Evolutionary conservation across 352 stramenopile species (phyloP), one percentile per base, ranked within the genome.

Genomic region (Pythium sp.): DNA sequence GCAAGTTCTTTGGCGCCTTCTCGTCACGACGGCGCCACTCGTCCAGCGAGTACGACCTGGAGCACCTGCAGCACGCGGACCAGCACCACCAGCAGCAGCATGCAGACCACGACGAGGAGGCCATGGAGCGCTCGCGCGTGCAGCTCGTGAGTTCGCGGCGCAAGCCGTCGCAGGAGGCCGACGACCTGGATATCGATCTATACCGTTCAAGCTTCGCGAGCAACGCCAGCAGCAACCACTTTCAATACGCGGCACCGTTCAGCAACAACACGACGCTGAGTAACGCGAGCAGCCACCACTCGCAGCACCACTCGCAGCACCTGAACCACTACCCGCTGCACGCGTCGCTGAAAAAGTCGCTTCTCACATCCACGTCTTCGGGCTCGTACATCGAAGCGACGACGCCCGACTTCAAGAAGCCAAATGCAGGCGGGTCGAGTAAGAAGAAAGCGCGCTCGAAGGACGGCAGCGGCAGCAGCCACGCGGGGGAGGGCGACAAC

Each of bases 111-210:
- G 54, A 58, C 49, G 58, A 63, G 58, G 15, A 70, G n/a, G 61
- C 20, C 11, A 63, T 62, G 30, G 62, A 80, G 56, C 78, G 72
- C 20, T 80, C 80, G 11, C 80, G 80, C 9, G 80, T 88, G n/a
- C 67, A 79, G 41, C 76, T 82, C 18, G 76, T 88, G 49, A 82
- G 74, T 6, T 70, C 72, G 60, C 78, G 80, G 9, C 60, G 80
- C 56, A 74, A 78, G 18, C 80, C 70, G 9, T 86, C 80, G 9
- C 49, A 58, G 30, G 75, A 79, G 47, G 71, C 75, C 47, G 58
- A 61, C 51, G 74, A 78, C 43, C 64, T 82, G 43, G 70, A 72
- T 18, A 28, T 69, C 51, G 72, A 81, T 53, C 60, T 67, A 22
- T 64, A 69, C 47, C 75, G 75, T 46, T 75, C 79, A 15, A 87